A percentile compares a stretch with the other conserved stretches of the same genome.
Evolutionary conservation across 73 alveolate genomes (phyloP).

Genomic region (Paramecium pentaurelia): DNA sequence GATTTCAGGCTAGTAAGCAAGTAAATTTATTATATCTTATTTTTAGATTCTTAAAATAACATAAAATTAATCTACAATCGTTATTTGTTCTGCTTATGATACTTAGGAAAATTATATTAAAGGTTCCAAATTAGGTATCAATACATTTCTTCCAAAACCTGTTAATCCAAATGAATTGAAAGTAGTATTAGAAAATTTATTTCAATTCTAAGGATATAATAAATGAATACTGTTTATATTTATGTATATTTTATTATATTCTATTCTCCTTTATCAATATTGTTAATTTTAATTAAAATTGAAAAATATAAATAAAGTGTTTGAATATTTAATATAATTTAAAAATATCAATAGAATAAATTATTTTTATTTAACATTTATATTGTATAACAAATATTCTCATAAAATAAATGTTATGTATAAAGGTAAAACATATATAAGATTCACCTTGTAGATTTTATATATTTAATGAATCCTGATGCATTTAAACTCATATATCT

Average conservation of each 20-base stretch:
- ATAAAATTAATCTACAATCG: not conserved
- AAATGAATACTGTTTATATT: not conserved
- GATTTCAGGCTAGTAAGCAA: slow-evolving; percentile 15
- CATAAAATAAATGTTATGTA: too few species aligned
- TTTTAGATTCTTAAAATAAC: not conserved
- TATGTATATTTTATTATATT: not conserved
- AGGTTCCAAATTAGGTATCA: not conserved
- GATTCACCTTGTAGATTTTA: too few species aligned
- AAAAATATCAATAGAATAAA: too few species aligned
- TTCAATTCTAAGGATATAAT: not conserved
- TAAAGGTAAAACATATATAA: too few species aligned
- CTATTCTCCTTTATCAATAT: not conserved
- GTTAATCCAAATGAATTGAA: not conserved
- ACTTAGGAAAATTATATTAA: not conserved
- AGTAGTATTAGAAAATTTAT: not conserved
- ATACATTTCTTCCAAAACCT: not conserved
- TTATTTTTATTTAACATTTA: too few species aligned
- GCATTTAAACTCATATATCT: not conserved
- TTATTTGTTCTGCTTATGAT: not conserved
- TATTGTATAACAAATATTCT: too few species aligned
- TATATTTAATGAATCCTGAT: too few species aligned
- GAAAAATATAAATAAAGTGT: too few species aligned
- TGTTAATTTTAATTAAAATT: too few species aligned
- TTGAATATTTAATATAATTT: too few species aligned
- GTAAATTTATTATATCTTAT: not conserved